Evolutionary conservation across 2,329 filamentous ascomycete genomes (phyloP), one percentile per base, ranked within the genome.

Genomic region (Lachnellula arida): DNA sequence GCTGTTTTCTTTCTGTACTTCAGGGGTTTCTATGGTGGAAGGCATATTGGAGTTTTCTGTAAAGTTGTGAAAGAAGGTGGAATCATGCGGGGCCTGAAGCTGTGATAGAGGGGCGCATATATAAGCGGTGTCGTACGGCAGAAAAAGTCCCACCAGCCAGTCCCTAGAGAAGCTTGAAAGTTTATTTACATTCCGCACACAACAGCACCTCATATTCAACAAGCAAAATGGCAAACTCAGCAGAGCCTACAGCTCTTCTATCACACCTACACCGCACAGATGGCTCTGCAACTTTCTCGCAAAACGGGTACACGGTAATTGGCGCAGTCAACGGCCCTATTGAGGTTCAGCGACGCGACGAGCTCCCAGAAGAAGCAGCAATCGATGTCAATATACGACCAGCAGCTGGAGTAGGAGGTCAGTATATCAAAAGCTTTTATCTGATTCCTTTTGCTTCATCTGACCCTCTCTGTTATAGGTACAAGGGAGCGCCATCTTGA

Each of bases 301-400:
- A 86, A 65, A 79, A 83, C 55, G 89, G 91, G 49, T 96, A 91
- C 73, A 87, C 86, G 46, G 81, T 97, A 61, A 82, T 95, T 53
- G 89, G 88, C 54, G 87, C 90, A 14, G 91, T 96, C 63, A 97
- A 96, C 73, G 94, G 93, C 0, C 94, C 94, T 15, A 84, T 97
- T 63, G 94, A 99, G 75, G 90, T 93, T 15, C 85, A 86, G 65
- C 84, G 92, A 67, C 85, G 90, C 66, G 93, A 99, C 70, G 91
- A 97, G 72, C 84, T 94, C 63, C 88, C 94, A 7, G 92, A 96
- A 72, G 91, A 97, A 75, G 91, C 93, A 28, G 84, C 87, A 49
- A 79, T 99, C 62, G 94, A 97, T 73, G 89, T 99, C 56, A 85
- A 93, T 70, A 83, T 99, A 62, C 85, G 94, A 71, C 93, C 93